Evolutionary conservation across 768 basidiomycete species (phyloP).

Genomic region (Leccinum obscurum): DNA sequence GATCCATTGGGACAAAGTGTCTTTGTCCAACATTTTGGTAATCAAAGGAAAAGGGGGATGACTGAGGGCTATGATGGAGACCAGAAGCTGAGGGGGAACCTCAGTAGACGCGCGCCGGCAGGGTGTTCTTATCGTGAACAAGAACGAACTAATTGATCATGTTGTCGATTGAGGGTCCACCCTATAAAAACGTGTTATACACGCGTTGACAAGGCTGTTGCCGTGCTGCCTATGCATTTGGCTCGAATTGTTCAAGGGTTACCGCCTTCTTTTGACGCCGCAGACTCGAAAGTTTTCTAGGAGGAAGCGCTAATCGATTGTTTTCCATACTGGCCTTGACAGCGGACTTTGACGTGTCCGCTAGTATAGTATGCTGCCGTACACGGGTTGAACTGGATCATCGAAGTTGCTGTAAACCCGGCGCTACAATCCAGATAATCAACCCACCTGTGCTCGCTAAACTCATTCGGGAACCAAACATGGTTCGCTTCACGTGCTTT

Average conservation of each 20-base stretch:
- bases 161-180: conserved; percentile 37
- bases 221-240: conserved; percentile 21
- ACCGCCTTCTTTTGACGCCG: conserved; percentile 21
- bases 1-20: conserved; percentile 19
- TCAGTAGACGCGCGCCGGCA: conserved; percentile 16
- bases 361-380: not conserved
- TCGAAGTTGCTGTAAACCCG: conserved; percentile 13
- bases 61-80: not conserved
- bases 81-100: not conserved
- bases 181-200: conserved; percentile 37
- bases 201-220: conserved; percentile 36
- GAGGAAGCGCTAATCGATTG: conserved; percentile 11
- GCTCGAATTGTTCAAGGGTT: conserved; percentile 24
- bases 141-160: conserved; percentile 24
- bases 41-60: not conserved
- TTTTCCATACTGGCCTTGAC: conserved; percentile 12
- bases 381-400: not conserved
- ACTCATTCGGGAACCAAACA: not conserved
- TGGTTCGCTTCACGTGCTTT: not conserved
- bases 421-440: not conserved
- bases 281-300: conserved; percentile 14
- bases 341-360: conserved; percentile 13
- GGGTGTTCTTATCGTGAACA: conserved; percentile 31
- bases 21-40: conserved; percentile 11
- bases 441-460: conserved; percentile 12